Conservation (phyloP, 2,329 filamentous ascomycete genomes). For the Xylariaceae sp. region DNA sequence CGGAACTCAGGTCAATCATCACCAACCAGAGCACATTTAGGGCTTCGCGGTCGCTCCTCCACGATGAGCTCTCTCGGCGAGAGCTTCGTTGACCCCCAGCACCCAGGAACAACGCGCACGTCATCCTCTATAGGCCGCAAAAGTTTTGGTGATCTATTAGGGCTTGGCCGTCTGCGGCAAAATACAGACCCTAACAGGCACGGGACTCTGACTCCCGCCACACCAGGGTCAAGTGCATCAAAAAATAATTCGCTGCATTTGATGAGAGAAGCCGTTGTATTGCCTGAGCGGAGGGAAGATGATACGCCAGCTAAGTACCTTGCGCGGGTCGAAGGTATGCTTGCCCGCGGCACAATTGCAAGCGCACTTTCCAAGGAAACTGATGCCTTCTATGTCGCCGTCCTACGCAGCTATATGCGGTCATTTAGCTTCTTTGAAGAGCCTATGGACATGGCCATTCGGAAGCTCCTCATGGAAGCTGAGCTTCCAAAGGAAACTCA, state of each 20-base stretch:
- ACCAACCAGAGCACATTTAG: slow-evolving; percentile 64
- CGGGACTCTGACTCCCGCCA: slow-evolving; percentile 71
- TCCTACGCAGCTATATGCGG: slow-evolving; percentile 93
- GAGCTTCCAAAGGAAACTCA: slow-evolving; percentile 97
- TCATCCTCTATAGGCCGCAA: slow-evolving; percentile 91
- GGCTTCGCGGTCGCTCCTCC: slow-evolving; percentile 79
- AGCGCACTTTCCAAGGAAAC: slow-evolving; percentile 84
- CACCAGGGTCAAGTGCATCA: slow-evolving; percentile 72
- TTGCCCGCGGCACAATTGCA: slow-evolving; percentile 83
- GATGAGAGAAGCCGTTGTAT: slow-evolving; percentile 70
- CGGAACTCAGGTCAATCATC: slow-evolving; percentile 71
- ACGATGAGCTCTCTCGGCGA: slow-evolving; percentile 85
- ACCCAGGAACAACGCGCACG: slow-evolving; percentile 72
- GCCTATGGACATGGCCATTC: slow-evolving; percentile 96
- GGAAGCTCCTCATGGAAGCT: slow-evolving; percentile 95
- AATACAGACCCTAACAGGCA: slow-evolving; percentile 77
- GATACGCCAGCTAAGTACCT: slow-evolving; percentile 93
- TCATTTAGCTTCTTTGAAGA: slow-evolving; percentile 95
- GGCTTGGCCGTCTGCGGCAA: slow-evolving; percentile 78
- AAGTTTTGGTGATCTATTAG: slow-evolving; percentile 90
- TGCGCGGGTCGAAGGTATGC: slow-evolving; percentile 78
- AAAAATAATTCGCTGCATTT: slow-evolving; percentile 86
- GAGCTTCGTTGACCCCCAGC: slow-evolving; percentile 71
- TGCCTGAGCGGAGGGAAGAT: slow-evolving; percentile 83
- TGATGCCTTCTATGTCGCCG: slow-evolving; percentile 82